Base-by-base conservation (phyloP, 2,329 filamentous ascomycete species). In the Helotiales sp. region DNA sequence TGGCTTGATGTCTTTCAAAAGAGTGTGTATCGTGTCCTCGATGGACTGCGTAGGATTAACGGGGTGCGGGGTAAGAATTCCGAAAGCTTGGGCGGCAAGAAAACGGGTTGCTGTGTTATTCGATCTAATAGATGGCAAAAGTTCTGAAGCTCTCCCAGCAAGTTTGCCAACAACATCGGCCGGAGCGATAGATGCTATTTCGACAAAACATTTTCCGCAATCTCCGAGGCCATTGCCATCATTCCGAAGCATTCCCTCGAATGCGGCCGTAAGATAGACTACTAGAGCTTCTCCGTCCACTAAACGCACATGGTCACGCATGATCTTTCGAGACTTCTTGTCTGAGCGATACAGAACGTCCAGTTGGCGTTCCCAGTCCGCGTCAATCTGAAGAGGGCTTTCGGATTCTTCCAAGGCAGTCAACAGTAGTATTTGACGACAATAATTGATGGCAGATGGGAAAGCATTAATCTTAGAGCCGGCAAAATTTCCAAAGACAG, bases 311-410 rank as follows among this genome's bases (percentile, higher is more conserved):
- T 87, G 84, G 0, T 69, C 67, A 54, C 79, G 81, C 55, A 92
- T 79, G 5, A 79, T 79, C 25, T 80, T 73, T 38, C 90, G 81
- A 10, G 85, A 84, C 46, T 80, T 76, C 57, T 88, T 80, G 67
- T 93, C 89, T 5, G 87, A 89, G 38, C 85, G 81, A 29, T 95
- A 79, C 6, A 88, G 79, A 1, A 86, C 83, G 64, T 93, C 89
- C 2, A 98, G 78, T 64, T 89, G 88, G 46, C 87, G 81, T 70
- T 92, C 89, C 95, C 95, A 98, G 61, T 93, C 90, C 46, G 88
- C 85, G 64, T 93, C 88, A 24, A 91, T 80, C 61, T 73, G 36
- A 40, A 70, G 60, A 7, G 69, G 66, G 1, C 61, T 64, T 17
- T 38, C 66, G 1, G 69, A 67, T 22, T 66, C 63, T 40, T 71